Percentiles rank a stretch among this genome's conserved stretches.
These are phyloP conservation scores for Simplicillium aogashimaense DNA, from an alignment of 2,329 filamentous ascomycete species.

Conservation along the genomic window DNA sequence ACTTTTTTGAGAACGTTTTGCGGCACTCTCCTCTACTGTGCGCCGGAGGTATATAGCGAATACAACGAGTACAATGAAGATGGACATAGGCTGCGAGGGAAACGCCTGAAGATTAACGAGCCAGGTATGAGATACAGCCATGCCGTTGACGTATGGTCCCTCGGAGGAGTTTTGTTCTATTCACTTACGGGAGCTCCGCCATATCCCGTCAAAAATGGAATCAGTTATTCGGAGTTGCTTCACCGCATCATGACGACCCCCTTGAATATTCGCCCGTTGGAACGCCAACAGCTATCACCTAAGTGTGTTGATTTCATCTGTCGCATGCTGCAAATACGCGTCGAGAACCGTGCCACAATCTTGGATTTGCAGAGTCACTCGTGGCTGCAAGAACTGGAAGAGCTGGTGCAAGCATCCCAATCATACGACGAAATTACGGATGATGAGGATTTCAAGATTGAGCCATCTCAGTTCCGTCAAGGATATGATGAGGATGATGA, in stretches of 20 bases:
- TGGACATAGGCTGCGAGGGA: conserved; percentile 52
- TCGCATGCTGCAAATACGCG: conserved; percentile 74
- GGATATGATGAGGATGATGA: conserved; percentile 16
- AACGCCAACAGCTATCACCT: conserved; percentile 47
- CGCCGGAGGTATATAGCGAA: conserved; percentile 87
- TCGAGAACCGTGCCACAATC: conserved; percentile 66
- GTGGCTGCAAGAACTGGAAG: conserved; percentile 50
- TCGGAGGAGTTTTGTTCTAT: conserved; percentile 86
- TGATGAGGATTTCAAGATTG: conserved; percentile 44
- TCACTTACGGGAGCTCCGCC: conserved; percentile 71
- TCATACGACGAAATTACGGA: conserved; percentile 54
- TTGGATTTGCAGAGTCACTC: conserved; percentile 57
- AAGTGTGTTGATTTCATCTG: conserved; percentile 64
- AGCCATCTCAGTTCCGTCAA: conserved; percentile 47
- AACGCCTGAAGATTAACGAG: conserved; percentile 42
- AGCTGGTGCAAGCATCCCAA: conserved; percentile 25
- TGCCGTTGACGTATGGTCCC: conserved; percentile 92
- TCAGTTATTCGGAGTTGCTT: conserved; percentile 70
- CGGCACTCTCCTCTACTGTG: conserved; percentile 90
- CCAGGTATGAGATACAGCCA: conserved; percentile 67
- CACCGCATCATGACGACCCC: conserved; percentile 75
- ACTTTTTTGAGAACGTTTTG: conserved; percentile 96
- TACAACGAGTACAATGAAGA: conserved; percentile 59
- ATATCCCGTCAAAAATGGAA: conserved; percentile 67
- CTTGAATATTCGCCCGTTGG: conserved; percentile 57